A percentile compares a stretch with the other conserved stretches of the same genome.
Evolutionary conservation across 2,329 filamentous ascomycete genomes (phyloP).

Genomic region (Acrocalymma vagum): DNA sequence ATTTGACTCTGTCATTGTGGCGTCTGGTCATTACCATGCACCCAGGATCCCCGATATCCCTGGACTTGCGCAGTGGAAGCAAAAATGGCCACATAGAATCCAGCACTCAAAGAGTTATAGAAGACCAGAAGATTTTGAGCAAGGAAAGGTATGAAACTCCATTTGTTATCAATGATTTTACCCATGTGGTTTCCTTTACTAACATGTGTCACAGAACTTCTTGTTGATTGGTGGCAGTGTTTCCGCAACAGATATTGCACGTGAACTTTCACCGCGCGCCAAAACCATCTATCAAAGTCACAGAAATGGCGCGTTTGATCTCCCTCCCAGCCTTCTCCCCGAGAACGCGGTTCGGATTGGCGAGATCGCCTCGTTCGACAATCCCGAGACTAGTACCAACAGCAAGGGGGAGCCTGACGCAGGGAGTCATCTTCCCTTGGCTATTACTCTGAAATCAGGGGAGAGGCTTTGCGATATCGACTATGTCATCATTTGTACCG

Average conservation of each 20-base stretch:
- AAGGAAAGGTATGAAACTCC: conserved; percentile 66
- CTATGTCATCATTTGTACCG: conserved; percentile 70
- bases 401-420: no score
- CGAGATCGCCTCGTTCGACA: conserved; percentile 59
- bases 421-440: no score
- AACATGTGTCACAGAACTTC: conserved; percentile 52
- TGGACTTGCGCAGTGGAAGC: conserved; percentile 58
- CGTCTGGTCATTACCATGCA: conserved; percentile 64
- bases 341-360: conserved; percentile 61
- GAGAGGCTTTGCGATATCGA: conserved; percentile 64
- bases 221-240: conserved; percentile 65
- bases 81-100: conserved; percentile 54
- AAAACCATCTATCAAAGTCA: conserved; percentile 63
- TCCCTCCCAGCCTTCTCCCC: conserved; percentile 63
- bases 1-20: conserved; percentile 63
- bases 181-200: no score
- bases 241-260: conserved; percentile 64
- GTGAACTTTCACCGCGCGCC: conserved; percentile 58
- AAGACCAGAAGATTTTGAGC: conserved; percentile 54
- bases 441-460: conserved; percentile 63
- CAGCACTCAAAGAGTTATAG: conserved; percentile 63
- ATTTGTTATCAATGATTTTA: neutral
- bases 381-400: neutral
- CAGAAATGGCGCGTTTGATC: conserved; percentile 68
- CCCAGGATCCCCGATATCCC: conserved; percentile 59